Evolutionary conservation across 352 stramenopile species (phyloP).

Genomic region (Pythium aquatile): DNA sequence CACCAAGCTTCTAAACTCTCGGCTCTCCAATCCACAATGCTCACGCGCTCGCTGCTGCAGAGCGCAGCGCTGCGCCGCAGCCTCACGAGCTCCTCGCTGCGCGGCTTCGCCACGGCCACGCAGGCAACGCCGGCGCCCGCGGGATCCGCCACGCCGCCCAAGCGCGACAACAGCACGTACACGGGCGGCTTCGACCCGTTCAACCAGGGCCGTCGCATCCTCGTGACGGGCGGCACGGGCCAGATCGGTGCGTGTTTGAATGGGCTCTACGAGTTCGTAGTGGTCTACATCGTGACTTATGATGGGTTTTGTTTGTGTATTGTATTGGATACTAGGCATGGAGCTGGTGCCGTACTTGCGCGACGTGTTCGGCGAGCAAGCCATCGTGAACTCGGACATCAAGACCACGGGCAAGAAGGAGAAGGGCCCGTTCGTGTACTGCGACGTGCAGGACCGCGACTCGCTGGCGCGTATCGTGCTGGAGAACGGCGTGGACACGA

Average conservation of each 20-base stretch:
- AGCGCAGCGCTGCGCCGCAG: slow-evolving; percentile 9
- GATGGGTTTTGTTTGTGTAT: background rate
- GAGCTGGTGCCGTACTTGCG: slow-evolving; percentile 82
- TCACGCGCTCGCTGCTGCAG: slow-evolving; percentile 10
- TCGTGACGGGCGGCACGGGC: slow-evolving; percentile 77
- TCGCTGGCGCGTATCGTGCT: slow-evolving; percentile 79
- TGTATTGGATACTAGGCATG: slow-evolving; percentile 41
- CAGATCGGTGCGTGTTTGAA: slow-evolving; percentile 53
- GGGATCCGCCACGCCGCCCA: slow-evolving; percentile 5
- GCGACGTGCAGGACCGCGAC: slow-evolving; percentile 75
- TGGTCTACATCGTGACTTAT: background rate
- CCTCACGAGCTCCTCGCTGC: background rate
- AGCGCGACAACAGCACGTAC: slow-evolving; percentile 38
- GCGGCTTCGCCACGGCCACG: slow-evolving; percentile 15
- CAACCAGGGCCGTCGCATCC: slow-evolving; percentile 56
- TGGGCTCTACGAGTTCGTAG: background rate
- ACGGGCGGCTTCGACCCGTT: slow-evolving; percentile 54
- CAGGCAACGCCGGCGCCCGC: background rate
- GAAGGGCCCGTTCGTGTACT: slow-evolving; percentile 69
- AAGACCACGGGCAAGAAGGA: slow-evolving; percentile 56
- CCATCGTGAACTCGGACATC: slow-evolving; percentile 85
- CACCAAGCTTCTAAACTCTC: background rate
- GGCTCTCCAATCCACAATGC: slow-evolving; percentile 1
- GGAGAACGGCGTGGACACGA: slow-evolving; percentile 86
- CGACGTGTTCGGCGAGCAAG: slow-evolving; percentile 50